phyloP scores from a whole-genome alignment of 768 basidiomycete species.

The Cyclocybe aegerita region DNA sequence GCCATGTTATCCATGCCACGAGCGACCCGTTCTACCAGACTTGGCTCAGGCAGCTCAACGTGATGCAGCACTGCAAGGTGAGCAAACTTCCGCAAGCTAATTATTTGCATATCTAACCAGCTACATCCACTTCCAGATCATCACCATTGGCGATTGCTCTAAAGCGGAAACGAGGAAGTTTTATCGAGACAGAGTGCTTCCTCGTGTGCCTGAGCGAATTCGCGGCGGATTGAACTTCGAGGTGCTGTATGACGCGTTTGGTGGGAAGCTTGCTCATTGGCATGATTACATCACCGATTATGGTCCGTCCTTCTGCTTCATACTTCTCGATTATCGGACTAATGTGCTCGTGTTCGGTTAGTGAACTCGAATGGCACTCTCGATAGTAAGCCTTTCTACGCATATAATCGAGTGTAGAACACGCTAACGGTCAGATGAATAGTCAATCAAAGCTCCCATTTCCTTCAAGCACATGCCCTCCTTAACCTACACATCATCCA shows the following conservation, averaged over 20 bases:
- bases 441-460: slow-evolving; percentile 82
- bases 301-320: slow-evolving; percentile 35
- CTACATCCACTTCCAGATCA: slow-evolving; percentile 41
- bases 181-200: slow-evolving; percentile 63
- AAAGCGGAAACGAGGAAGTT: slow-evolving; percentile 68
- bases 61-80: slow-evolving; percentile 84
- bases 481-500: slow-evolving; percentile 89
- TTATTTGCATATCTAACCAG: background rate
- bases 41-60: slow-evolving; percentile 76
- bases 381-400: slow-evolving; percentile 49
- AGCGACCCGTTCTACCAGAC: slow-evolving; percentile 86
- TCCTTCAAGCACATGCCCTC: slow-evolving; percentile 80
- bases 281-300: slow-evolving; percentile 78
- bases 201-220: slow-evolving; percentile 67
- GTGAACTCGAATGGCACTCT: slow-evolving; percentile 75
- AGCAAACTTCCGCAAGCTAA: slow-evolving; percentile 1
- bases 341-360: slow-evolving; percentile 22
- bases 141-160: slow-evolving; percentile 79
- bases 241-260: slow-evolving; percentile 73
- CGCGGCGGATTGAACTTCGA: slow-evolving; percentile 64
- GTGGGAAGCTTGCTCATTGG: slow-evolving; percentile 84
- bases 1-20: slow-evolving; percentile 80
- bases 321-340: background rate
- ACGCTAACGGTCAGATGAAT: slow-evolving; percentile 4
- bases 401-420: no score